These are phyloP conservation scores for Calophaca sinica DNA, from an alignment of 306 rosid species.

Conservation along the genomic window DNA sequence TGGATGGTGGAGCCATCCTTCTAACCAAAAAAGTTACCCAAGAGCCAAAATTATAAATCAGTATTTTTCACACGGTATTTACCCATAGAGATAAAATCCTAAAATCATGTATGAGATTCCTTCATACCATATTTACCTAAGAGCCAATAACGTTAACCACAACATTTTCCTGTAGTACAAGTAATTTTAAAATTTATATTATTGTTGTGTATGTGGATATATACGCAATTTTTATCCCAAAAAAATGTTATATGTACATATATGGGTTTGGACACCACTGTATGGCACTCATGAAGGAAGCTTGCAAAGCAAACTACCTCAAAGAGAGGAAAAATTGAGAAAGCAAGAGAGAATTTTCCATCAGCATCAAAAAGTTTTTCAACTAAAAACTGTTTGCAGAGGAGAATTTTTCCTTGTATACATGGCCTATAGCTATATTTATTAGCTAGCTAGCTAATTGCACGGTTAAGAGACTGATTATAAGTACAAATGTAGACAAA, in stretches of 20 bases:
- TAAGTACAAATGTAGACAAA: too few species aligned
- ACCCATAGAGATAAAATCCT: neutral
- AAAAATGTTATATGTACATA: neutral
- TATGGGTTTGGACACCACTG: constrained; percentile 12
- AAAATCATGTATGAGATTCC: neutral
- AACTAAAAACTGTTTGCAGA: too few species aligned
- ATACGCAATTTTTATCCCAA: too few species aligned
- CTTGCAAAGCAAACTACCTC: neutral
- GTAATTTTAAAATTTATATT: neutral
- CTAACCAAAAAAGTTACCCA: constrained; percentile 26
- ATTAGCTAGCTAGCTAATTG: neutral
- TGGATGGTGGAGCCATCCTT: constrained; percentile 33
- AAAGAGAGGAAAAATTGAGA: neutral
- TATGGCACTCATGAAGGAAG: neutral
- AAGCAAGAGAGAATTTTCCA: constrained; percentile 11
- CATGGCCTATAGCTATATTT: too few species aligned
- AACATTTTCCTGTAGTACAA: too few species aligned
- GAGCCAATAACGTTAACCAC: too few species aligned
- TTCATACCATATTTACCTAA: neutral
- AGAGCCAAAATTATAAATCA: constrained; percentile 1
- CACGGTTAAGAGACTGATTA: neutral
- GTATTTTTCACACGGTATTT: neutral
- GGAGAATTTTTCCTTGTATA: too few species aligned
- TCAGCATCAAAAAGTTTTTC: neutral
- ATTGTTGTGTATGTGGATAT: neutral